Base-by-base conservation (phyloP, 805 yeast genomes). In the Starmerella roubikii region DNA sequence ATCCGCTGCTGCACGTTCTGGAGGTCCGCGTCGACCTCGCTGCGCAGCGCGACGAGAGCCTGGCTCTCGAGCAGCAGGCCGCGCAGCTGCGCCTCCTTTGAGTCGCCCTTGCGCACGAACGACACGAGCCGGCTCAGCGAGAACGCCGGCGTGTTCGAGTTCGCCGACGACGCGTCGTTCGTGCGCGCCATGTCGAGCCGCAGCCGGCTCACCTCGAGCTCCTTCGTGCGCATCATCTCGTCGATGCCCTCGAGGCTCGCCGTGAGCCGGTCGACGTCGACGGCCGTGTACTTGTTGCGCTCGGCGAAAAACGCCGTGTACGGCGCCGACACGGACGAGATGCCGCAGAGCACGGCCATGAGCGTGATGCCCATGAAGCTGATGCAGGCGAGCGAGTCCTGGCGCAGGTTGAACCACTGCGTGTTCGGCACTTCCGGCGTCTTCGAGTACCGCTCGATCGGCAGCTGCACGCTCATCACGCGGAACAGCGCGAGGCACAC, bases 241-340 rank as follows among this genome's bases (percentile, higher is more conserved):
- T 47, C 52, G 5, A 61, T 59, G 36, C 59, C 43, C 9, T 42
- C 40, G 4, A 62, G 42, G 15, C 61, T 52, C 5, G 51, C 37
- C 9, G 47, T 44, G 20, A 59, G 45, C 21, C 61, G 50, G 32
- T 50, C 49, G 13, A 54, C 43, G 38, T 56, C 64, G 20, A 48
- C 44, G 27, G 52, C 57, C 3, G 58, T 51, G 21, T 52, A 54
- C 8, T 39, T 48, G 18, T 48, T 42, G 18, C 43, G 47, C 20
- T 45, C 50, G 26, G 44, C 41, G 30, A 56, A 33, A 16, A 62
- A 51, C 18, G 58, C 57, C 15, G 60, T 45, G 42, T 60, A 62
- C 5, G 67, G 66, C 6, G 67, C 65, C 15, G 59, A 49, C 17
- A 64, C 62, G 9, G 65, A 54, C 10, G 65, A 64, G 30, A 64